Conservation (phyloP, 176 grass and related monocot genomes). For the Tillandsia leiboldiana region DNA sequence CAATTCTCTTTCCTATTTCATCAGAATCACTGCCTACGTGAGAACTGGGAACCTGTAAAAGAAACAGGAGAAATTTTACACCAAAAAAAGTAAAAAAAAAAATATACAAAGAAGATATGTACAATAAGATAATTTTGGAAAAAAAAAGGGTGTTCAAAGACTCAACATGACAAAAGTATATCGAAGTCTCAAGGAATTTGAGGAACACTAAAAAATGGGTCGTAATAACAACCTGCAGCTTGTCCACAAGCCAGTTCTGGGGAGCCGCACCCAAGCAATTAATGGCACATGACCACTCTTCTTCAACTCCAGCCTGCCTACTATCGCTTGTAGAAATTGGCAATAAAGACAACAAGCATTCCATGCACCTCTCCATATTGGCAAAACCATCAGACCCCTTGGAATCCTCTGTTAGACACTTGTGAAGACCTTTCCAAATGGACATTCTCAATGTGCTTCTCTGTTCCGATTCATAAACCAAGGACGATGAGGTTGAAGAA, state of each 20-base stretch:
- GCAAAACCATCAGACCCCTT: constrained; percentile 28
- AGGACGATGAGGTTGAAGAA: constrained; percentile 37
- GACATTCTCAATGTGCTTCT: constrained; percentile 62
- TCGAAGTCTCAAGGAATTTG: neutral
- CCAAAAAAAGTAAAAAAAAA: constrained; percentile 17
- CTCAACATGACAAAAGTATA: constrained; percentile 1
- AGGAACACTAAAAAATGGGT: constrained; percentile 13
- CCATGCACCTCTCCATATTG: constrained; percentile 53
- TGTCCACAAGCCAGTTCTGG: constrained; percentile 49
- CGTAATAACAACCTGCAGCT: constrained; percentile 39
- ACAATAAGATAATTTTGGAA: neutral
- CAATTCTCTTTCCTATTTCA: constrained; percentile 43
- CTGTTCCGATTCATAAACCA: constrained; percentile 38
- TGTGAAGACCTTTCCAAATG: constrained; percentile 62
- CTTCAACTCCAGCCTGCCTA: constrained; percentile 24
- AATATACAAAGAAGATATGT: constrained; percentile 3
- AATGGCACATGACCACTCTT: constrained; percentile 62
- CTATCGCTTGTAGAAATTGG: constrained; percentile 34
- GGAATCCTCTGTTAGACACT: constrained; percentile 43
- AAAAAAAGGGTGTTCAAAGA: neutral
- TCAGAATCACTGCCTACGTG: constrained; percentile 26
- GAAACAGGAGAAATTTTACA: neutral
- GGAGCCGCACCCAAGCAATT: constrained; percentile 43
- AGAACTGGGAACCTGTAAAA: constrained; percentile 36
- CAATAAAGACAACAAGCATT: constrained; percentile 48